Base-by-base conservation (phyloP, 192 early-diverging fungal species). In the Coemansia guatemalensis region DNA sequence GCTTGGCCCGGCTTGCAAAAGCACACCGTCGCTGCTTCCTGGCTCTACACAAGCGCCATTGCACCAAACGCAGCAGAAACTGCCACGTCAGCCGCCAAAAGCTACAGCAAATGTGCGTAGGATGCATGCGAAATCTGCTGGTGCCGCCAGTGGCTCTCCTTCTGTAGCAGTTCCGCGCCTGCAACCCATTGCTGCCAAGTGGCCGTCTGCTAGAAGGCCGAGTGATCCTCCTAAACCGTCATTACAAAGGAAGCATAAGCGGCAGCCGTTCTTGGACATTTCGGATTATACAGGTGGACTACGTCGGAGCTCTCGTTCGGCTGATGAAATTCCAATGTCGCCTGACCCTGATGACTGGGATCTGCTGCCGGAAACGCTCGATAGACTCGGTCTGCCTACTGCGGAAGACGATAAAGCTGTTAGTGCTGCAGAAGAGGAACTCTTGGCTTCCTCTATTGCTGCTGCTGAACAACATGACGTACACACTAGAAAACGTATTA, bases 131-230 rank as follows among this genome's bases (percentile, higher is more conserved):
- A 35, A 35, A 52, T 41, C 61, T 8, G 30, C 48, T 4, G 56
- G 48, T 39, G 48, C 26, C n/a, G 14, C 27, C 48, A 25, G 29
- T 51, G 26, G 7, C 30, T 61, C 24, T 47, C 23, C 33, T 27
- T 8, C 48, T 8, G 29, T 49, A 25, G 12, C 24, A 3, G 27
- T 67, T 9, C 67, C 67, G 5, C 68, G 60, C 3, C 54, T 69
- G 47, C 60, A 62, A 39, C 61, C 68, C 3, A 63, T 69, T 52
- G 68, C 68, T 8, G 55, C 54, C 1, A 48, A 27, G 8, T 58
- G 56, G 64, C 55, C 29, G 14, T 20, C 32, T 25, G 12, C 30
- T 35, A n/a, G 30, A 57, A 32, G 30, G 26, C 21, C 9, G 9
- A 44, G 14, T 44, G 39, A 44, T 44, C 39, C 39, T 17, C 39